Evolutionary conservation across 108 stramenopile species (phyloP).

Genomic region (Skeletonema grethae): DNA sequence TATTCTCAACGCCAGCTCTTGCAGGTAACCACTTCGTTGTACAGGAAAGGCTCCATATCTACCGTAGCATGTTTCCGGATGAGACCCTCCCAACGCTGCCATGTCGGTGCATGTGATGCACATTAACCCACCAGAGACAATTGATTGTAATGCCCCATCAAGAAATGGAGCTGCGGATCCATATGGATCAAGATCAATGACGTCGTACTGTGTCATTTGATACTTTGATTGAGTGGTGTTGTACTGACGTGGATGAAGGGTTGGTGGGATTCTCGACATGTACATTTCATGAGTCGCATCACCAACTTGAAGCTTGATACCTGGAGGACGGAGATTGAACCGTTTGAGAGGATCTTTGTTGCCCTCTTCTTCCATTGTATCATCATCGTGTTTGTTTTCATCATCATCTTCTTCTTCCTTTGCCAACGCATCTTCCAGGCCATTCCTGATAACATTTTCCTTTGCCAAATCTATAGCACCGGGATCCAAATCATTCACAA

Average conservation of each 20-base stretch:
- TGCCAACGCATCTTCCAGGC: conserved; percentile 63
- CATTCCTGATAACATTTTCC: conserved; percentile 81
- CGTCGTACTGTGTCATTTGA: conserved; percentile 79
- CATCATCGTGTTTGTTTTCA: not conserved
- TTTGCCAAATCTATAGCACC: conserved; percentile 79
- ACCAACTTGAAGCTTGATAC: conserved; percentile 71
- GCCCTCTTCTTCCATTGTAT: not conserved
- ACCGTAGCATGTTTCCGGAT: conserved; percentile 94
- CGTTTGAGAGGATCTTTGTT: not conserved
- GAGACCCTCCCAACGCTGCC: conserved; percentile 93
- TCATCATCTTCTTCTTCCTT: conserved; percentile 71
- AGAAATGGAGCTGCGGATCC: conserved; percentile 96
- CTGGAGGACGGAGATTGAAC: conserved; percentile 43
- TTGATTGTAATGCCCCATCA: conserved; percentile 93
- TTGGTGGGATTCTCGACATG: conserved; percentile 58
- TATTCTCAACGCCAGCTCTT: conserved; percentile 96
- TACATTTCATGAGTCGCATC: conserved; percentile 88
- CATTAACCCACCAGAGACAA: conserved; percentile 90
- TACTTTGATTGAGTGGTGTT: conserved; percentile 33
- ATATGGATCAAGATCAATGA: conserved; percentile 99
- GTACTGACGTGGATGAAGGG: conserved; percentile 35
- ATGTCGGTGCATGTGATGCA: conserved; percentile 98
- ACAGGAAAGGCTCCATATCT: conserved; percentile 92
- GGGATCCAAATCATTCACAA: conserved; percentile 91
- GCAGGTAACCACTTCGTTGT: conserved; percentile 76